Percentiles rank a stretch among this genome's conserved stretches.
Conservation (phyloP, 2,329 filamentous ascomycete species). For the Colletotrichum neosansevieriae region DNA sequence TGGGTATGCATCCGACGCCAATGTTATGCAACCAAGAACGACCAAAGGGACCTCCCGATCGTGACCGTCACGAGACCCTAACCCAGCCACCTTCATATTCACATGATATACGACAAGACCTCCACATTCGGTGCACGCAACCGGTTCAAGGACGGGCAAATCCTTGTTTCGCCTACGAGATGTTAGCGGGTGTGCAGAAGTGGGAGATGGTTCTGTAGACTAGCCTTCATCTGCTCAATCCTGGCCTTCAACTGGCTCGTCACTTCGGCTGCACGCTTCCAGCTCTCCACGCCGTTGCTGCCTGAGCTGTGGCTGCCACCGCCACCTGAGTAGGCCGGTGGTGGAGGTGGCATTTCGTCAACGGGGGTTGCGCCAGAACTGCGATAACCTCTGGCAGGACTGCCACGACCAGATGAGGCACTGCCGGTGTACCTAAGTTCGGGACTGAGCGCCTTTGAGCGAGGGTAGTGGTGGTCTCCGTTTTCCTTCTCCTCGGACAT, state of each 20-base stretch:
- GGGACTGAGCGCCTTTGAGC: slow-evolving; percentile 65
- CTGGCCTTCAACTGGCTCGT: slow-evolving; percentile 97
- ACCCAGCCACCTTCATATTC: slow-evolving; percentile 27
- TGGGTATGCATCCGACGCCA: slow-evolving; percentile 52
- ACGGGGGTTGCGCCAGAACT: slow-evolving; percentile 45
- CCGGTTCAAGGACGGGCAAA: slow-evolving; percentile 50
- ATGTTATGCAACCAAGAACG: slow-evolving; percentile 47
- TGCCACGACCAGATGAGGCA: slow-evolving; percentile 68
- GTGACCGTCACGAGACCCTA: slow-evolving; percentile 26
- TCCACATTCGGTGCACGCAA: background rate
- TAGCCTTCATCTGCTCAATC: slow-evolving; percentile 97
- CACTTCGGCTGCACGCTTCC: slow-evolving; percentile 96
- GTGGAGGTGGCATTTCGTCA: slow-evolving; percentile 32
- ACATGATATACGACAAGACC: slow-evolving; percentile 26
- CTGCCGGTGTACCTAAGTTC: slow-evolving; percentile 66
- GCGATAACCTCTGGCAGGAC: slow-evolving; percentile 68
- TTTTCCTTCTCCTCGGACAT: slow-evolving; percentile 85
- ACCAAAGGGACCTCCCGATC: slow-evolving; percentile 23
- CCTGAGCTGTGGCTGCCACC: slow-evolving; percentile 48
- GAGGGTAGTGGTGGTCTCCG: slow-evolving; percentile 61
- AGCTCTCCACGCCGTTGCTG: slow-evolving; percentile 83
- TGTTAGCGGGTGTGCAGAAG: slow-evolving; percentile 31
- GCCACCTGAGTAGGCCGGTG: slow-evolving; percentile 18
- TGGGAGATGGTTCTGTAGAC: slow-evolving; percentile 37
- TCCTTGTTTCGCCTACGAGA: slow-evolving; percentile 61